Evolutionary conservation across 345 rosid genomes (phyloP).

Genomic region (Alliaria petiolata): DNA sequence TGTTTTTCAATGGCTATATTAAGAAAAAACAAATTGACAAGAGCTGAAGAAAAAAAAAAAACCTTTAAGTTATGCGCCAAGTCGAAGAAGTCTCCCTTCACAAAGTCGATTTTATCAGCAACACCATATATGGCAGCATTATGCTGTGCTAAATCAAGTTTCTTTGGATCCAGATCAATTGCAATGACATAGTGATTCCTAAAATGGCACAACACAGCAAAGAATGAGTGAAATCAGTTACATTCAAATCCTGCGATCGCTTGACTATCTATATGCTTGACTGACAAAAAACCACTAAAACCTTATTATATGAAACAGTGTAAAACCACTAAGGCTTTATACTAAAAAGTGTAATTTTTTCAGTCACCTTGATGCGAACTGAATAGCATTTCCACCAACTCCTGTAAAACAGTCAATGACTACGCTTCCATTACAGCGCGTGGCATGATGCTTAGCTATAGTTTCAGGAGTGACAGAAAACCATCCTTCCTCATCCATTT

Average conservation of each 20-base stretch:
- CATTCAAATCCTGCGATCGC: too few species aligned
- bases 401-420: conserved; percentile 86
- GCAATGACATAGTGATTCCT: conserved; percentile 77
- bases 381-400: conserved; percentile 96
- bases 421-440: conserved; percentile 51
- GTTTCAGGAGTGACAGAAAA: conserved; percentile 94
- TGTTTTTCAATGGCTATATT: not conserved
- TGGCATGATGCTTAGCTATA: conserved; percentile 84
- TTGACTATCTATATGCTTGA: too few species aligned
- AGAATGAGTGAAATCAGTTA: too few species aligned
- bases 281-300: too few species aligned
- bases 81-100: conserved; percentile 68
- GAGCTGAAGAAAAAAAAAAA: not conserved
- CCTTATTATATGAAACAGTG: too few species aligned
- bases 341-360: not conserved
- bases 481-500: conserved; percentile 99
- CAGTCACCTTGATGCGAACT: conserved; percentile 65
- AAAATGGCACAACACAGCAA: conserved; percentile 30
- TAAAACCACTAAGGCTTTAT: too few species aligned
- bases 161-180: conserved; percentile 75
- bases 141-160: conserved; percentile 72
- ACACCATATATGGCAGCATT: conserved; percentile 86
- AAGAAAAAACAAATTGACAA: not conserved
- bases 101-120: conserved; percentile 68
- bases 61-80: conserved; percentile 79